Base-by-base conservation (phyloP, 257 asterid species). In the Nemophila menziesii region DNA sequence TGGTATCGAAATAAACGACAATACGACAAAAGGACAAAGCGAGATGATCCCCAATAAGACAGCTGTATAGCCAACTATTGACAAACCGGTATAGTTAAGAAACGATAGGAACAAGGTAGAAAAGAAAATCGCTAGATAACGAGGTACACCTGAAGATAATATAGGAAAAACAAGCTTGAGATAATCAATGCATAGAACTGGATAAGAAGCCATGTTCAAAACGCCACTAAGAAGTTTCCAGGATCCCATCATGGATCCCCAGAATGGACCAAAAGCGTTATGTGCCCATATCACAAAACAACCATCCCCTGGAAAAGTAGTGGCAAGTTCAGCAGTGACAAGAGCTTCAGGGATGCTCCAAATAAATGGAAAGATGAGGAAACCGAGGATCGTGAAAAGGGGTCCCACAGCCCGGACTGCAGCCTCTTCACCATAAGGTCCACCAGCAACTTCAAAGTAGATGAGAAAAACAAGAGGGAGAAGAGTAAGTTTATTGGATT, bases 11-110 rank as follows among this genome's bases (percentile, higher is more conserved):
- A 52, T 23, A 4, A 51, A 8, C 1, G 70, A 22, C 46, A 63
- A 20, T 4, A 57, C 10, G 1, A 57, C 2, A 43, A 52, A 63
- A 0, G 70, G 69, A 22, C 55, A 54, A 3, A 64, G 42, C 20
- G 71, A 64, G 11, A 49, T 18, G 48, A 64, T 15, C 16, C 62
- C 71, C 8, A 64, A 24, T 37, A 3, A 23, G 4, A 56, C 57
- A 7, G 71, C 46, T 2, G 61, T 37, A 13, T 58, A 64, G 5
- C 71, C 71, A 20, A 64, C 65, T 36, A 56, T 48, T 10, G 71
- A 18, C 14, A 64, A 26, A 17, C 71, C 71, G 22, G 54, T 52
- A 13, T 53, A 64, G 22, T 58, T 64, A 37, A 64, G 19, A 39
- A 64, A 53, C 0, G 71, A 64, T 0, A 64, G 48, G 9, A 58